Evolutionary conservation across 768 basidiomycete species (phyloP), one percentile per base, ranked within the genome.

Genomic region (Termitomyces sp.): DNA sequence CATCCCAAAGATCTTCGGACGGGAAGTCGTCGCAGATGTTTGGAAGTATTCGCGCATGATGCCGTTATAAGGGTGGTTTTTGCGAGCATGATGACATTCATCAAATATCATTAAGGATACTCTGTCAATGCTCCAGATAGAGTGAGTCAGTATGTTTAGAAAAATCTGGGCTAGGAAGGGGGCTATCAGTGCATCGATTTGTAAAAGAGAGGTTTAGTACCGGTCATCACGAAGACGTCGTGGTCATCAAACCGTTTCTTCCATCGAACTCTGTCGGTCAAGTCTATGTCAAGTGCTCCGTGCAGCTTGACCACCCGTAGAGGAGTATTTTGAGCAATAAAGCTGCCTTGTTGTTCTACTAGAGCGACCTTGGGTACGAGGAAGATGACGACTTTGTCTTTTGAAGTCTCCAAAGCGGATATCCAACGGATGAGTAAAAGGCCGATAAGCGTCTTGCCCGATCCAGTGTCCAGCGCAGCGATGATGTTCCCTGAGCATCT

Each of bases 1-100:
- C 86, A 96, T 89, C 3, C 94, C 94, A 58, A 95, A 91, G n/a
- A 96, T 77, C 66, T 89, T 92, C 10, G 91, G 89, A n/a, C 87
- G 76, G 19, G 72, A 63, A 1, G 49, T 27, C 41, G 63, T 40
- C 71, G 76, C 55, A 25, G 76, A 61, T 73, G 85, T 60, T 42
- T 76, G 69, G 44, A 72, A 72, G 66, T 89, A 89, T 64, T 86
- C 80, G 17, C 80, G 81, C 83, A 93, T 85, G 57, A 93, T 85
- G 40, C 77, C 76, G 60, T 88, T 90, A 70, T 89, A 91, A 0
- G 91, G 82, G 64, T 93, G 88, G 42, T 85, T 84, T 59, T 85
- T 86, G 1, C 80, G 76, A 1, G 88, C 79, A 64, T 94, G 90
- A 62, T 94, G 91, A 35, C 87, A 88, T 68, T 92, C 89, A 56